These are phyloP conservation scores for Balamuthia mandrillaris DNA, from an alignment of 208 protist species.

Conservation along the genomic window DNA sequence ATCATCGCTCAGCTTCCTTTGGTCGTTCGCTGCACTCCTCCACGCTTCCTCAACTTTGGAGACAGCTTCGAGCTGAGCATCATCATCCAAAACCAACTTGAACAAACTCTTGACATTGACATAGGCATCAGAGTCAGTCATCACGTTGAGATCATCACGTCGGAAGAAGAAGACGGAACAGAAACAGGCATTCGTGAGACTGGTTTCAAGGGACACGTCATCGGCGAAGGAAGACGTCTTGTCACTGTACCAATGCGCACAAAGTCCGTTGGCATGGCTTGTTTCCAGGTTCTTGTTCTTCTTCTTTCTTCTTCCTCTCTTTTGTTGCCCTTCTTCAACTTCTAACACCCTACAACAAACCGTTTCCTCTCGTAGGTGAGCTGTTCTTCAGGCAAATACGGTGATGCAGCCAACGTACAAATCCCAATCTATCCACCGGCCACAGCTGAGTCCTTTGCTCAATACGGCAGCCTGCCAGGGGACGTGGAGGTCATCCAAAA, in stretches of 20 bases:
- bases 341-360: no score
- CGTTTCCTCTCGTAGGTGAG: background rate
- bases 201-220: background rate
- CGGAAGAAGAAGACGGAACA: background rate
- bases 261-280: background rate
- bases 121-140: background rate
- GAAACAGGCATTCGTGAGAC: no score
- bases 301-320: background rate
- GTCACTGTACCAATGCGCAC: conserved; percentile 7
- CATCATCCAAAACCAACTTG: conserved; percentile 36
- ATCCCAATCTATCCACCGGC: conserved; percentile 22
- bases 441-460: conserved; percentile 31
- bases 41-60: conserved; percentile 39
- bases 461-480: conserved; percentile 12
- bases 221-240: conserved; percentile 11
- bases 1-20: conserved; percentile 23
- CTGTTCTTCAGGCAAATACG: conserved; percentile 18
- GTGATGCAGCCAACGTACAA: conserved; percentile 10
- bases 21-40: conserved; percentile 37
- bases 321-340: background rate
- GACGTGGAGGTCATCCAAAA: background rate
- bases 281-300: conserved; percentile 1
- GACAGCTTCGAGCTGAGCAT: conserved; percentile 8
- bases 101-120: background rate
- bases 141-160: background rate